These are phyloP conservation scores for Pulveroboletus sp. DNA, from an alignment of 768 basidiomycete genomes.

Conservation along the genomic window DNA sequence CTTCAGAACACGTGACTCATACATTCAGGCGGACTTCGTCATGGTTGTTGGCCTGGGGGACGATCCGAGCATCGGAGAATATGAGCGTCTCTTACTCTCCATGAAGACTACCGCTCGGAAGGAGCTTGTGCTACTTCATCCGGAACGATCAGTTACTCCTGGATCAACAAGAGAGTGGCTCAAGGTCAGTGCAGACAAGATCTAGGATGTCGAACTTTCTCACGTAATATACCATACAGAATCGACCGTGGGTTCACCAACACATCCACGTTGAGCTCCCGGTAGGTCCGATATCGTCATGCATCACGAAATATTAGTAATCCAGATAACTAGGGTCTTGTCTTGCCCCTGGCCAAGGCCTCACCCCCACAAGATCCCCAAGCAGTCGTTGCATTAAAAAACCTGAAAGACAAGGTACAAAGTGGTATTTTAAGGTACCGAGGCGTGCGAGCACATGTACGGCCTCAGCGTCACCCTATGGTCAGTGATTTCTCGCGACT, in stretches of 20 bases:
- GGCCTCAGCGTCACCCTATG: slow-evolving; percentile 74
- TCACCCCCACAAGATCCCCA: slow-evolving; percentile 74
- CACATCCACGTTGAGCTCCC: slow-evolving; percentile 93
- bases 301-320: slow-evolving; percentile 1
- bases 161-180: slow-evolving; percentile 96
- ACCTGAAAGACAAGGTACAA: slow-evolving; percentile 89
- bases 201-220: slow-evolving; percentile 3
- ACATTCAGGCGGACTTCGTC: slow-evolving; percentile 76
- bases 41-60: slow-evolving; percentile 94
- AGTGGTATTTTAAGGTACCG: slow-evolving; percentile 86
- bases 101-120: slow-evolving; percentile 99
- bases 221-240: slow-evolving; percentile 40
- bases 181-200: slow-evolving; percentile 48
- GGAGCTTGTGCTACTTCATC: slow-evolving; percentile 90
- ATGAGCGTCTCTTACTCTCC: slow-evolving; percentile 86
- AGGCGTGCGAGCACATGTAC: slow-evolving; percentile 52
- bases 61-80: slow-evolving; percentile 87
- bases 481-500: slow-evolving; percentile 89
- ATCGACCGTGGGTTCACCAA: slow-evolving; percentile 92
- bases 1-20: slow-evolving; percentile 7
- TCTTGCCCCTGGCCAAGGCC: slow-evolving; percentile 58
- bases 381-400: slow-evolving; percentile 83
- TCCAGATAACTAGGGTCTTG: slow-evolving; percentile 54
- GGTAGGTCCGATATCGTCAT: slow-evolving; percentile 37
- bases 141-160: slow-evolving; percentile 81